Conservation (phyloP, 345 rosid genomes). For the Heritiera fomes region DNA sequence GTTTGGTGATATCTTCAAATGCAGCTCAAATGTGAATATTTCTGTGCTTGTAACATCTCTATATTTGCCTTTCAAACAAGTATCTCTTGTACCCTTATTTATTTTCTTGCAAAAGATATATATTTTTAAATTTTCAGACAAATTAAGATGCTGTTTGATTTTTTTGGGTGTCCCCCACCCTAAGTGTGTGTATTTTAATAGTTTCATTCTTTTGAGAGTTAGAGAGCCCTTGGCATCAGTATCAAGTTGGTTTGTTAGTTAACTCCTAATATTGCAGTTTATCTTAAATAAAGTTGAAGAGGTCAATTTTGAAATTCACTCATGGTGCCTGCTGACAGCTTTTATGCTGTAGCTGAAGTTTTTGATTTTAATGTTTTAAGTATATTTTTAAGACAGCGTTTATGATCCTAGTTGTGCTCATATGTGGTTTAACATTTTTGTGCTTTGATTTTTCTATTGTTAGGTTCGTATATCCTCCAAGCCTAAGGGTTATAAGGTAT, state of each 20-base stretch:
- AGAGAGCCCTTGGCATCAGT: background rate
- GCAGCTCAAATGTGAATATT: background rate
- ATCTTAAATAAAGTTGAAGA: background rate
- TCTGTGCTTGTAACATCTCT: background rate
- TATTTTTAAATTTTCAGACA: too few species aligned
- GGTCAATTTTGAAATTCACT: background rate
- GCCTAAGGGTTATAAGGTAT: slow-evolving; percentile 67
- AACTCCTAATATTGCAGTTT: background rate
- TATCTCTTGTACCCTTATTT: background rate
- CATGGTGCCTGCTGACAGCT: background rate
- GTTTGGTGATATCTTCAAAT: background rate
- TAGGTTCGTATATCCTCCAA: slow-evolving; percentile 82
- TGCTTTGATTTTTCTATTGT: slow-evolving; percentile 11
- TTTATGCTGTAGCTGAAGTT: background rate
- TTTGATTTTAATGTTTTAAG: background rate
- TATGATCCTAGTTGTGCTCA: slow-evolving; percentile 10
- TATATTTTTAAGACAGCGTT: background rate
- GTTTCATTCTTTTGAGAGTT: background rate
- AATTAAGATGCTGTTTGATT: background rate
- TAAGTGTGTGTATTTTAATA: background rate
- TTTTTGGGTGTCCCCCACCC: background rate
- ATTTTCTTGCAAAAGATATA: background rate
- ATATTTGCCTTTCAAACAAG: background rate
- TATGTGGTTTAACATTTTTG: slow-evolving; percentile 18
- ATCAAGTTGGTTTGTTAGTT: background rate